These are phyloP conservation scores for Viola odorata DNA, from an alignment of 345 rosid genomes.

Conservation along the genomic window DNA sequence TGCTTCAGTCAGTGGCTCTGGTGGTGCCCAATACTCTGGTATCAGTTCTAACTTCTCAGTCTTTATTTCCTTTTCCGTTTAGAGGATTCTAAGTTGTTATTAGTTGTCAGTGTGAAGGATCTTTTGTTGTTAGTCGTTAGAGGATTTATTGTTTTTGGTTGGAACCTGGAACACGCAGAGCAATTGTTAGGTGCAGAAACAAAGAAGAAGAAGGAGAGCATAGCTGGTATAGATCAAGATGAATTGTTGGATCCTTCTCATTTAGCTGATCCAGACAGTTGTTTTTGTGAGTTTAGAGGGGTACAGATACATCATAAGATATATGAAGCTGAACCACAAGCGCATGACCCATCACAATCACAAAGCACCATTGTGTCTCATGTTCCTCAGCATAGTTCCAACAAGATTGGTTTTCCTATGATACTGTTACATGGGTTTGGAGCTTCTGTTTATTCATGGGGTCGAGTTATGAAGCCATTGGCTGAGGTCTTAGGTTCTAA, in stretches of 20 bases:
- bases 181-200: conserved; percentile 33
- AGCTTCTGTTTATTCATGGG: conserved; percentile 90
- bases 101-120: not conserved
- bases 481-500: conserved; percentile 52
- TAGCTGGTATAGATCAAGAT: conserved; percentile 68
- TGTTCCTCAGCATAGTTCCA: conserved; percentile 1
- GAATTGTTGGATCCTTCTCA: conserved; percentile 51
- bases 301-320: conserved; percentile 73
- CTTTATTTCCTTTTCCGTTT: not conserved
- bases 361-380: conserved; percentile 8
- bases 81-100: too few species aligned
- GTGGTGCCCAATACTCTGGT: conserved; percentile 11
- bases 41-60: not conserved
- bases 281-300: conserved; percentile 84
- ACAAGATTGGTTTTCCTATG: conserved; percentile 44
- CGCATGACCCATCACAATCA: conserved; percentile 22
- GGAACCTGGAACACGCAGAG: conserved; percentile 21
- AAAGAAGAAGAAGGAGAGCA: conserved; percentile 33
- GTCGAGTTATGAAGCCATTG: conserved; percentile 62
- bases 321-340: conserved; percentile 30
- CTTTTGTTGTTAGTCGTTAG: not conserved
- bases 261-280: conserved; percentile 82
- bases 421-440: conserved; percentile 89
- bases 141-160: not conserved
- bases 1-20: conserved; percentile 6